phyloP scores from a whole-genome alignment of 805 yeast genomes.

The Cyberlindnera mississippiensis region DNA sequence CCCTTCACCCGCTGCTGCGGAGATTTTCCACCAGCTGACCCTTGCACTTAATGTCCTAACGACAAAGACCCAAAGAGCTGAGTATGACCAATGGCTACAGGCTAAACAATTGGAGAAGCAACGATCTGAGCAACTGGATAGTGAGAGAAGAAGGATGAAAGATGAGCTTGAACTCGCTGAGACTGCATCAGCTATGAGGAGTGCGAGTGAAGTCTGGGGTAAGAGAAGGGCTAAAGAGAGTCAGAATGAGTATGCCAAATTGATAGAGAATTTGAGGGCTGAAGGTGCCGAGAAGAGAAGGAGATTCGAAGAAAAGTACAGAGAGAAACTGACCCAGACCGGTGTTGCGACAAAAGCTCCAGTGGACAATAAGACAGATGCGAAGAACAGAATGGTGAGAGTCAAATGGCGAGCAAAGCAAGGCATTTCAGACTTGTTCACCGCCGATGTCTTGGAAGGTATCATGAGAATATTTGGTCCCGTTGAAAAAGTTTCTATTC shows the following conservation, averaged over 20 bases:
- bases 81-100: constrained; percentile 53
- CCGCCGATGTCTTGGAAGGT: constrained; percentile 21
- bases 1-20: constrained; percentile 82
- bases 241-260: constrained; percentile 9
- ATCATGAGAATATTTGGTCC: constrained; percentile 25
- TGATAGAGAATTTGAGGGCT: constrained; percentile 22
- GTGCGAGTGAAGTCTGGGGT: constrained; percentile 14
- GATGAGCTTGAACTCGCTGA: constrained; percentile 25
- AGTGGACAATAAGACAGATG: neutral
- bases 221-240: constrained; percentile 11
- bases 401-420: constrained; percentile 25
- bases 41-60: constrained; percentile 79
- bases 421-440: constrained; percentile 21
- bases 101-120: constrained; percentile 7
- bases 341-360: neutral
- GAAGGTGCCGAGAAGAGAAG: constrained; percentile 24
- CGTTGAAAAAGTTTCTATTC: constrained; percentile 13
- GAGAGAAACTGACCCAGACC: constrained; percentile 4
- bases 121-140: constrained; percentile 14
- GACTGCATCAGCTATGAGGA: constrained; percentile 1
- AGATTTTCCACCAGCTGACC: constrained; percentile 82
- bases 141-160: constrained; percentile 20
- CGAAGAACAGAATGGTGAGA: constrained; percentile 11
- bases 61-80: constrained; percentile 74
- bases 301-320: constrained; percentile 14